A percentile compares a stretch with the other conserved stretches of the same genome.
Evolutionary conservation across 768 basidiomycete species (phyloP).

Genomic region (Filobasidium floriforme): DNA sequence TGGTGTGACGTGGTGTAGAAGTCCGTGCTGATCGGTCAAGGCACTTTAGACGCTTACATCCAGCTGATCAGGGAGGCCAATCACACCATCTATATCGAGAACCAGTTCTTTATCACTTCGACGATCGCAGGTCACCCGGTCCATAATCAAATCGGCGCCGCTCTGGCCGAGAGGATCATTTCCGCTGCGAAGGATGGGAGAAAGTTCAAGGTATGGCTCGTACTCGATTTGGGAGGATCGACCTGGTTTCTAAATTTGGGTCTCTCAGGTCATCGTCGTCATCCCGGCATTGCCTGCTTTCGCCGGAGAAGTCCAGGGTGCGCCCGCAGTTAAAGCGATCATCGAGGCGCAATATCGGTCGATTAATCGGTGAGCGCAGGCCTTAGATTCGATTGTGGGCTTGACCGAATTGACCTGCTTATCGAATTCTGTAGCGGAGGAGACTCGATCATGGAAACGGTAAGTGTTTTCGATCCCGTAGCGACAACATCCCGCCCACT

Average conservation of each 20-base stretch:
- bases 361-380: constrained; percentile 57
- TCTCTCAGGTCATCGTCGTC: constrained; percentile 63
- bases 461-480: background rate
- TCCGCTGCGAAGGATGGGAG: constrained; percentile 61
- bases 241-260: background rate
- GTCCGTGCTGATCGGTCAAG: background rate
- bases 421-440: background rate
- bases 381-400: background rate
- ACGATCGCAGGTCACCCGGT: constrained; percentile 61
- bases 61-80: constrained; percentile 69
- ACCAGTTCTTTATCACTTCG: constrained; percentile 55
- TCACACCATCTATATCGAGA: constrained; percentile 83
- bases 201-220: constrained; percentile 63
- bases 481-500: no score
- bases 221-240: background rate
- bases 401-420: constrained; percentile 48
- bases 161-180: constrained; percentile 76
- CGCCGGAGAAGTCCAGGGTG: constrained; percentile 66
- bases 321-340: constrained; percentile 55
- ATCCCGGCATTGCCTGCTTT: constrained; percentile 92
- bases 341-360: constrained; percentile 67
- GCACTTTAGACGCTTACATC: constrained; percentile 54
- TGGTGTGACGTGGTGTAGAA: background rate
- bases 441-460: constrained; percentile 23
- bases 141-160: constrained; percentile 72